Evolutionary conservation across 1,284 basidiomycete genomes (phyloP).

Genomic region (Coriolopsis trogii): DNA sequence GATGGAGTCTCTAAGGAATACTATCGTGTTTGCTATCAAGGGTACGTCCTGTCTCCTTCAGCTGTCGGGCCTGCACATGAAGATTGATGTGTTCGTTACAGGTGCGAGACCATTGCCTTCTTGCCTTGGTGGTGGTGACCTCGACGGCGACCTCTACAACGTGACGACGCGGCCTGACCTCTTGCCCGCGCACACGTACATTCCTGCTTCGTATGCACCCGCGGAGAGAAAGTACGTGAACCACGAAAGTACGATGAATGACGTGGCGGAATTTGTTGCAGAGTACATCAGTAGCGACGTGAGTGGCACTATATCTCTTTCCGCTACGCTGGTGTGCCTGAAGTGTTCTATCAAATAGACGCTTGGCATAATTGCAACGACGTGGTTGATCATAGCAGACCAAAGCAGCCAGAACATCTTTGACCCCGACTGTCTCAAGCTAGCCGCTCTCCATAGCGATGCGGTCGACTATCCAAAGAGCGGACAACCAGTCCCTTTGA

Average conservation of each 20-base stretch:
- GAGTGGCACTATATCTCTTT: conserved; percentile 20
- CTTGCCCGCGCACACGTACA: conserved; percentile 26
- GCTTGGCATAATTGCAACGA: conserved; percentile 61
- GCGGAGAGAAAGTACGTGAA: conserved; percentile 50
- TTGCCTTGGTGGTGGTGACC: conserved; percentile 65
- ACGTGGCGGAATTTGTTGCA: conserved; percentile 74
- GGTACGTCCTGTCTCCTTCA: conserved; percentile 37
- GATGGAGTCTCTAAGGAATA: conserved; percentile 53
- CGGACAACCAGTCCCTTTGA: conserved; percentile 55
- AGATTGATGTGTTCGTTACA: conserved; percentile 27
- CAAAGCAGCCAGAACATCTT: conserved; percentile 55
- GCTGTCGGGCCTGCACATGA: background rate
- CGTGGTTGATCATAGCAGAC: conserved; percentile 72
- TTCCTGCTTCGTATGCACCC: conserved; percentile 56
- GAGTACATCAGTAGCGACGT: conserved; percentile 74
- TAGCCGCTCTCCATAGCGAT: conserved; percentile 70
- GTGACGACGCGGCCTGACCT: conserved; percentile 40
- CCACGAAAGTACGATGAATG: conserved; percentile 62
- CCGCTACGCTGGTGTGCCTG: background rate
- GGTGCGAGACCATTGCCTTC: conserved; percentile 63
- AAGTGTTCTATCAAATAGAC: conserved; percentile 39
- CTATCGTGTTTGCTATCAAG: conserved; percentile 59
- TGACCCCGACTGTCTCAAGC: conserved; percentile 59
- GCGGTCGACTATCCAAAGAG: conserved; percentile 72
- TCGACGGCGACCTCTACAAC: conserved; percentile 65